These are phyloP conservation scores for Saccharomyces hybrid DNA, from an alignment of 1,139 yeast species.

Conservation along the genomic window DNA sequence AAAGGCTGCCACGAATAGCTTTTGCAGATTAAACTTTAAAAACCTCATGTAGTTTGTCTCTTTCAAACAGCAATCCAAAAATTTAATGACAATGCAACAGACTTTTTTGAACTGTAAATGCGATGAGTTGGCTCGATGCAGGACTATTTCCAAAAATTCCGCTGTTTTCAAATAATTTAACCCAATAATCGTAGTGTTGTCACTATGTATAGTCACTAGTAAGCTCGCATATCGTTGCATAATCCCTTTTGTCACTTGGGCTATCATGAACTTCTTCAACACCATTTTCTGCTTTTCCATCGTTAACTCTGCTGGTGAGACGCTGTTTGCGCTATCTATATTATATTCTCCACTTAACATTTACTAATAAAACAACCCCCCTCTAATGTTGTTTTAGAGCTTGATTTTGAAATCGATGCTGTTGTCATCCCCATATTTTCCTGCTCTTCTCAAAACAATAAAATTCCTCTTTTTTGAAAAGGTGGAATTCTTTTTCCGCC, in stretches of 20 bases:
- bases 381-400: neutral
- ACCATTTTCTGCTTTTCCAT: constrained; percentile 6
- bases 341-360: neutral
- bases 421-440: neutral
- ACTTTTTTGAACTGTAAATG: constrained; percentile 21
- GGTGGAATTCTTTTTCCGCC: neutral
- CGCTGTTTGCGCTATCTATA: neutral
- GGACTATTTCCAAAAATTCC: constrained; percentile 13
- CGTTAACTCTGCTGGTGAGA: neutral
- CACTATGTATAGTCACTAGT: constrained; percentile 3
- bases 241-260: constrained; percentile 13
- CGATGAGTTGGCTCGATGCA: constrained; percentile 15
- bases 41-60: constrained; percentile 19
- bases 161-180: constrained; percentile 1
- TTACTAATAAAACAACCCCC: neutral
- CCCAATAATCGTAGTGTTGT: neutral
- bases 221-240: constrained; percentile 11
- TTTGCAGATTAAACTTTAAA: constrained; percentile 17
- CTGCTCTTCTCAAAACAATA: neutral
- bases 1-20: constrained; percentile 19
- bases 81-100: constrained; percentile 23
- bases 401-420: neutral
- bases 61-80: constrained; percentile 17
- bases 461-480: neutral
- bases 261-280: constrained; percentile 15